These are phyloP conservation scores for Xylaria sp. DNA, from an alignment of 2,329 filamentous ascomycete genomes.

Conservation along the genomic window DNA sequence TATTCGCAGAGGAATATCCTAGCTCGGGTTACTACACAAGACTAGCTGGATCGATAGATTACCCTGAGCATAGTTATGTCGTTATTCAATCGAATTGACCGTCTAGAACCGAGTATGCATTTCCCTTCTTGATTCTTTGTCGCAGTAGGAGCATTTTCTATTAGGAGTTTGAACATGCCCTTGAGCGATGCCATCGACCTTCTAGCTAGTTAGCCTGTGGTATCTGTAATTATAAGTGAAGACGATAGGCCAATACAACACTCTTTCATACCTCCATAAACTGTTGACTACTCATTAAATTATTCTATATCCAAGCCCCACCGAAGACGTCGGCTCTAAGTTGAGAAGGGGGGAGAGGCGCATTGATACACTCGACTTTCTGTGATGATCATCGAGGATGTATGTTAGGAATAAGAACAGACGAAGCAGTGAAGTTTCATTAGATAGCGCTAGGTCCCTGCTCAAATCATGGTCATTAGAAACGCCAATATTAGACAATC, in stretches of 20 bases:
- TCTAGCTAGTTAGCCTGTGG: background rate
- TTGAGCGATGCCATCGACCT: background rate
- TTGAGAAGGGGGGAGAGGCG: no score
- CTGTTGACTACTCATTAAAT: background rate
- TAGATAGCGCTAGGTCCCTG: slow-evolving; percentile 5
- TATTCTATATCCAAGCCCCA: background rate
- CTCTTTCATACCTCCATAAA: background rate
- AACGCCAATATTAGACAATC: slow-evolving; percentile 20
- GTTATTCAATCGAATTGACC: background rate
- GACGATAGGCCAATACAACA: background rate
- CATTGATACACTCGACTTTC: background rate
- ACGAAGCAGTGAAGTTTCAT: background rate
- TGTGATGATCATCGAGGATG: background rate
- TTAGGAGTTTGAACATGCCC: background rate
- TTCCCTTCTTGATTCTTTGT: background rate
- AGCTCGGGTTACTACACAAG: background rate
- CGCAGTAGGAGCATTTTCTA: background rate
- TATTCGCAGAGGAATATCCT: background rate
- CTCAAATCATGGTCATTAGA: background rate
- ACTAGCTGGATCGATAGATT: background rate
- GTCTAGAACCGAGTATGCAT: background rate
- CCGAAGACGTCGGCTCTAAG: no score
- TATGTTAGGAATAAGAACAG: background rate
- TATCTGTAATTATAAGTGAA: background rate
- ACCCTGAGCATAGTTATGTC: background rate